phyloP scores from a whole-genome alignment of 805 yeast genomes.

The Torulaspora maleeae region DNA sequence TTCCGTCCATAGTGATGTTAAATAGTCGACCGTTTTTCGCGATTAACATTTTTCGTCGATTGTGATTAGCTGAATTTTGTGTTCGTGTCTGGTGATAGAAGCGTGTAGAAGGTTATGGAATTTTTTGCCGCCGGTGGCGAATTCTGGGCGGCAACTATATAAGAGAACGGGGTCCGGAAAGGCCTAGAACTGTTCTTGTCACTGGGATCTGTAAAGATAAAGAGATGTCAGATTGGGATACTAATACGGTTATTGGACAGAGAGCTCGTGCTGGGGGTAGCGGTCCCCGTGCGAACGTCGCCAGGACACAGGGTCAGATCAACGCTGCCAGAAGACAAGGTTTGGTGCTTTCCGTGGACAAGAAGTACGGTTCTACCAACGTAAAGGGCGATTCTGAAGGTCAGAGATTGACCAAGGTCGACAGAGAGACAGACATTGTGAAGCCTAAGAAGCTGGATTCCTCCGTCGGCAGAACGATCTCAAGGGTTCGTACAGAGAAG shows the following conservation, averaged over 20 bases:
- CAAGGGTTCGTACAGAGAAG: constrained; percentile 82
- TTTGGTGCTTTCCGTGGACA: constrained; percentile 82
- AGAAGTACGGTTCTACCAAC: constrained; percentile 72
- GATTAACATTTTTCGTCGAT: neutral
- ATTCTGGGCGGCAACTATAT: constrained; percentile 6
- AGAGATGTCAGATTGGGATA: constrained; percentile 73
- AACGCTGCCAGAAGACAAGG: constrained; percentile 96
- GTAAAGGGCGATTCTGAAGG: constrained; percentile 79
- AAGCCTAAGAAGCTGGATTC: constrained; percentile 84
- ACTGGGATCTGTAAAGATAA: neutral
- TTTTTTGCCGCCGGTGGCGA: neutral
- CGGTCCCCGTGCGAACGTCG: constrained; percentile 83
- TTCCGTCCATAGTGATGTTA: no score
- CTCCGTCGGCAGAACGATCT: constrained; percentile 82
- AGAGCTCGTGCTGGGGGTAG: constrained; percentile 84
- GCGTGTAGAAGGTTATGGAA: constrained; percentile 3
- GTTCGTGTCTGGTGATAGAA: neutral
- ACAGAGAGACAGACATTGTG: constrained; percentile 88
- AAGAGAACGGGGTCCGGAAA: neutral
- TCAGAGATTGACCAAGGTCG: constrained; percentile 88
- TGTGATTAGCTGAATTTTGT: no score
- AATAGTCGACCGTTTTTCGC: no score
- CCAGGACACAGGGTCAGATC: constrained; percentile 68
- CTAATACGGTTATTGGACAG: constrained; percentile 82
- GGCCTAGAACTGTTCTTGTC: neutral